A percentile compares a stretch with the other conserved stretches of the same genome.
Conservation (phyloP, 768 basidiomycete genomes). For the Mycena metata region DNA sequence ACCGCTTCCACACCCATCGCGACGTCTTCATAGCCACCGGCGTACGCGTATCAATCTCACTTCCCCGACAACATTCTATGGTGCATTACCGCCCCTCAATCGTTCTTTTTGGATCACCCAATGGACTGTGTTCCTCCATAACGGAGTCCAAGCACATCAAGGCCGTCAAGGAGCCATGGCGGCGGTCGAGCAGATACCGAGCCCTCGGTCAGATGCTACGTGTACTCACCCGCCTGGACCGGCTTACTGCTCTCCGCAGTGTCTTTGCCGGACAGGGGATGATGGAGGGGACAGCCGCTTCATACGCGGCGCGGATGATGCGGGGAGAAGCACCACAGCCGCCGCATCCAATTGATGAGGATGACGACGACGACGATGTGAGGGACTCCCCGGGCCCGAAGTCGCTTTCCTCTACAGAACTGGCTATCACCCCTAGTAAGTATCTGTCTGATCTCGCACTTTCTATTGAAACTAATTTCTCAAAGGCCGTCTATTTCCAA, state of each 20-base stretch:
- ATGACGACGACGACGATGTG: constrained; percentile 2
- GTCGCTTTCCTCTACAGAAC: background rate
- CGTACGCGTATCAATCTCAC: constrained; percentile 38
- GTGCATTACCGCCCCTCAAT: constrained; percentile 39
- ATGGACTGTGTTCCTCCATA: constrained; percentile 52
- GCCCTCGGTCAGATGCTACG: constrained; percentile 49
- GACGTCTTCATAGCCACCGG: constrained; percentile 45
- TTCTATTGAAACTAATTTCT: no score
- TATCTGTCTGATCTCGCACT: background rate
- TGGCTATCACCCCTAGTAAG: constrained; percentile 7
- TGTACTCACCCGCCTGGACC: constrained; percentile 44
- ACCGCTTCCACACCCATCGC: constrained; percentile 46
- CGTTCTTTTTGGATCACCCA: constrained; percentile 43
- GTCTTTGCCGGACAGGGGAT: background rate
- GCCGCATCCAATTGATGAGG: background rate
- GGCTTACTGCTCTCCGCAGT: constrained; percentile 35
- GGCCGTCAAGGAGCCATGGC: constrained; percentile 51
- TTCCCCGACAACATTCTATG: constrained; percentile 46
- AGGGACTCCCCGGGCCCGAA: background rate
- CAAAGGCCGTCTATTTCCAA: no score
- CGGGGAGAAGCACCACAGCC: background rate
- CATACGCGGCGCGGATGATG: background rate
- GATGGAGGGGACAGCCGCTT: constrained; percentile 3
- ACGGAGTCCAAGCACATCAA: constrained; percentile 51
- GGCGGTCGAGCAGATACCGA: constrained; percentile 40